Base-by-base conservation (phyloP, 2,329 filamentous ascomycete species). In the Penicillium sp. region DNA sequence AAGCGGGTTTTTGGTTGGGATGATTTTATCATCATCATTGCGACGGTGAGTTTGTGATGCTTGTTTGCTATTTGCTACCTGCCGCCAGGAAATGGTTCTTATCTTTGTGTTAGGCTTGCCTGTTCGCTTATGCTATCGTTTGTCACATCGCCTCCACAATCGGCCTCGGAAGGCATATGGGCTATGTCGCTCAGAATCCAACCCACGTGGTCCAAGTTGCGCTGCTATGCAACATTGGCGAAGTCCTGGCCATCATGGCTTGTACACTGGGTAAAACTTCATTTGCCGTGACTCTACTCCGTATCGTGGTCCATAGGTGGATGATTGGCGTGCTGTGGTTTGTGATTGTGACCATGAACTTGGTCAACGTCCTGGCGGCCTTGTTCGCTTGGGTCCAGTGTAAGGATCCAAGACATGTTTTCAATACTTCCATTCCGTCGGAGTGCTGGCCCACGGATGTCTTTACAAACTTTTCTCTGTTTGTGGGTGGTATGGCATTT, bases 251-350 rank as follows among this genome's bases (percentile, higher is more conserved):
- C 2, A 69, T 79, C n/a, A 60, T 77, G 16, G 76, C 75, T 11
- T 79, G 77, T 63, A 73, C 72, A 2, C 58, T 74, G 1, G 73
- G 77, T 0, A 80, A 79, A 27, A 69, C 66, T 47, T 77, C 77
- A 0, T 70, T 79, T 1, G 77, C 74, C 0, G 66, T 78, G 9
- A 79, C 78, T 44, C 59, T 80, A 7, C 60, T 78, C 7, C 71
- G 77, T 0, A 64, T 79, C 4, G 73, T 78, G 18, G 69, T 68
- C 4, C 59, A 65, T 2, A 62, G 40, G 14, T 76, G 72, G 73
- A 75, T 78, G 62, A 69, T 67, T 19, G 33, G 75, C 3, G 55
- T 61, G 0, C 70, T 79, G 19, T 78, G 73, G 73, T 47, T 67
- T 16, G 67, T 72, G 4, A 73, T 78, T 18, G 40, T 68, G 19